Evolutionary conservation across 805 yeast genomes (phyloP), one percentile per base, ranked within the genome.

Genomic region (baker's yeast (Saccharomyces cerevisiae)): DNA sequence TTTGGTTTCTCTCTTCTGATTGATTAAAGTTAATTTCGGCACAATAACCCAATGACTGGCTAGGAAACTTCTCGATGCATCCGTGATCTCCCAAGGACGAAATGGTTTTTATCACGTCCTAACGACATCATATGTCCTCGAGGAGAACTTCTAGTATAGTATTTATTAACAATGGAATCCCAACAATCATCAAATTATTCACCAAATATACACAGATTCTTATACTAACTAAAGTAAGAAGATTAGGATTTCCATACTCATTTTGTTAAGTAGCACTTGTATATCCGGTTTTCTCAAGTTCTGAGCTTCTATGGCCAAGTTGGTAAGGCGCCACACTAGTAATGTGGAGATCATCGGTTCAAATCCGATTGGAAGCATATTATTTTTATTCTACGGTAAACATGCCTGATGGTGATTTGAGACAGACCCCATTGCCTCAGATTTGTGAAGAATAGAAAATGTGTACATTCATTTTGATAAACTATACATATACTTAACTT

Each of bases 311-410:
- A 77, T 77, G 81, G 81, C 81, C 81, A 77, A 78, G 80, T 75
- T 81, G 88, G 88, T 83, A 82, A 84, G 86, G 89, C 88, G 88
- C 82, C 83, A 84, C 88, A 83, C 88, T 83, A 82, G 88, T 84
- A 83, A 84, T 84, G 88, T 83, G 82, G 83, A 82, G 87, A 84
- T 83, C 88, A 82, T 83, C 85, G 80, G 85, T 81, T 81, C 85
- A 77, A 81, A 73, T 81, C 85, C 80, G 85, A 81, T 79, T 80
- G 80, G 81, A 76, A 82, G 84, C 84, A 79, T 46, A 79, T 46
- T 57, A 61, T 65, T 31, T 29, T 26, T 5, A 26, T 26, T 26
- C 27, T 3, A 26, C 3, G 5, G 5, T 3, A 26, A 26, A 26
- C 3, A 26, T 3, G 27, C 27, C 5, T 26, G 27, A 26, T 26